A percentile compares a stretch with the other conserved stretches of the same genome.
Evolutionary conservation across 306 rosid genomes (phyloP).

Genomic region (Sindora glabra): DNA sequence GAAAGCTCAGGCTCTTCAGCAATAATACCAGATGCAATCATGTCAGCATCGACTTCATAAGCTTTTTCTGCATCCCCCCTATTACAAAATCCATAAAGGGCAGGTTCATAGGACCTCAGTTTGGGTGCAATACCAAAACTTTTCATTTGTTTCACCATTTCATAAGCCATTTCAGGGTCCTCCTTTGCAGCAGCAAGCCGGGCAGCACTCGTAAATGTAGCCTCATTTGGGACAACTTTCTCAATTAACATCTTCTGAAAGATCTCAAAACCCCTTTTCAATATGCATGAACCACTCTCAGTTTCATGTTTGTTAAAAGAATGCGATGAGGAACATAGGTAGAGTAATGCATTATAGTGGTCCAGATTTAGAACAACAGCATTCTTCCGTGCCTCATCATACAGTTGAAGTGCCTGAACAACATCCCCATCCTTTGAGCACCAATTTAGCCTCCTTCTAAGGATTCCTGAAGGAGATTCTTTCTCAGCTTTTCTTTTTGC

Average conservation of each 20-base stretch:
- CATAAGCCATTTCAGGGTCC: conserved; percentile 84
- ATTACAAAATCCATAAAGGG: conserved; percentile 70
- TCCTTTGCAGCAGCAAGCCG: conserved; percentile 66
- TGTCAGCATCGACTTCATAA: conserved; percentile 63
- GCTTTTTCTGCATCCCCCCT: conserved; percentile 67
- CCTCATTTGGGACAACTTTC: conserved; percentile 58
- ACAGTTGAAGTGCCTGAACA: conserved; percentile 56
- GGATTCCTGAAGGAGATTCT: conserved; percentile 49
- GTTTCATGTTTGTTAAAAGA: conserved; percentile 13
- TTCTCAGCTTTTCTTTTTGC: conserved; percentile 31
- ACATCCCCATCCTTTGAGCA: conserved; percentile 54
- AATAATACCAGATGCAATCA: conserved; percentile 45
- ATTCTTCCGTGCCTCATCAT: conserved; percentile 53
- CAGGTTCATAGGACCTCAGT: conserved; percentile 84
- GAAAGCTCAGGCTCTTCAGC: conserved; percentile 73
- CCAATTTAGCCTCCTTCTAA: conserved; percentile 30
- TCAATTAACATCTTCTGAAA: conserved; percentile 59
- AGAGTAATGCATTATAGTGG: conserved; percentile 58
- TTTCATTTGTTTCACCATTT: conserved; percentile 67
- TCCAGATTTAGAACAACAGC: conserved; percentile 32
- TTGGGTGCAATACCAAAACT: conserved; percentile 42
- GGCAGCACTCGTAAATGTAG: conserved; percentile 74
- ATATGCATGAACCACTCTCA: background rate
- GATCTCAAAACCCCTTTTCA: conserved; percentile 67
- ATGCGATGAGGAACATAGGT: conserved; percentile 44